Evolutionary conservation across 2,329 filamentous ascomycete genomes (phyloP).

Genomic region (Exophiala sideris): DNA sequence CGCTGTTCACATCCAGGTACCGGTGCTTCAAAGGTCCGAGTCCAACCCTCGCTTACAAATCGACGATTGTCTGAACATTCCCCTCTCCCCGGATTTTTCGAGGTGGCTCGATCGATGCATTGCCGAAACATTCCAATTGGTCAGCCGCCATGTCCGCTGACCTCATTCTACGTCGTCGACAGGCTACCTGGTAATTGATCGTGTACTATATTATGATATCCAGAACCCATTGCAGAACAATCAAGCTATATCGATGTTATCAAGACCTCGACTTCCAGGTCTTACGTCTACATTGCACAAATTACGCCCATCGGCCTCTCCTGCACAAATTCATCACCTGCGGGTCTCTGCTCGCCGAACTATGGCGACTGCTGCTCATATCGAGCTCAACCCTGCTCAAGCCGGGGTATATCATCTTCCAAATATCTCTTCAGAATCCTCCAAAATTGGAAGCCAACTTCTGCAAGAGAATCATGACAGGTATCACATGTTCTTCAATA

Average conservation of each 20-base stretch:
- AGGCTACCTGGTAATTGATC: not conserved
- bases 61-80: no score
- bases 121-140: slow-evolving; percentile 3
- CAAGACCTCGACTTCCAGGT: not conserved
- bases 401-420: slow-evolving; percentile 46
- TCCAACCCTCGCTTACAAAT: no score
- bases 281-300: slow-evolving; percentile 1
- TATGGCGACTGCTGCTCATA: slow-evolving; percentile 49
- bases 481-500: slow-evolving; percentile 80
- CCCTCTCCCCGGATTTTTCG: slow-evolving; percentile 5
- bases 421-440: slow-evolving; percentile 52
- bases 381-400: slow-evolving; percentile 45
- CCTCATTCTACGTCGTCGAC: slow-evolving; percentile 6
- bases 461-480: slow-evolving; percentile 70
- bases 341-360: slow-evolving; percentile 2
- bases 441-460: slow-evolving; percentile 61
- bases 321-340: not conserved
- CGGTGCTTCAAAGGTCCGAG: no score
- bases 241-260: slow-evolving; percentile 7
- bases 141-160: not conserved
- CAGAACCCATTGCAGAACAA: not conserved
- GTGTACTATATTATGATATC: not conserved
- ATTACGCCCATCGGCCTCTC: not conserved
- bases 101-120: not conserved
- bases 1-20: no score